Base-by-base conservation (phyloP, 2,329 filamentous ascomycete genomes). In the Trichoderma brevicompactum region DNA sequence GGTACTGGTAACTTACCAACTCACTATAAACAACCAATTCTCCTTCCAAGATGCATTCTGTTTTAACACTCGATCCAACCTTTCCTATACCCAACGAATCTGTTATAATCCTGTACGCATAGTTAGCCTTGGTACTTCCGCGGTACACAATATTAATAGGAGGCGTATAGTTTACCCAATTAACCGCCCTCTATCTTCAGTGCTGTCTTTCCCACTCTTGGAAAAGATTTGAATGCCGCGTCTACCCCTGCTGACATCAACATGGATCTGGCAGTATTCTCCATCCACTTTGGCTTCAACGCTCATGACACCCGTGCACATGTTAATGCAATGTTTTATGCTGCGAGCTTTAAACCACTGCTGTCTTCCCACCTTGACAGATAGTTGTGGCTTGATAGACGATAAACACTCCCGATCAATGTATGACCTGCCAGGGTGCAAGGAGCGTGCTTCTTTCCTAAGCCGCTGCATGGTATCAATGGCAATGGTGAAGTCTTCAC, bases 171-270 rank as follows among this genome's bases (percentile, higher is more conserved):
- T 79, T 70, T 73, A 85, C 83, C 73, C 73, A 68, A 91, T 87
- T 23, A 96, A 75, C 1, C 79, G 81, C 10, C 75, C 70, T 40
- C 90, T 85, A 74, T 96, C 93, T 59, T 79, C 73, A 0, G 92
- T 97, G 50, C 92, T 94, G 69, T 97, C 92, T 74, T 95, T 96
- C 65, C 93, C 92, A 71, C 92, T 95, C 74, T 97, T 97, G 9
- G 92, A 96, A 74, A 95, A 97, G 36, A 97, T 94, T 68, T 90
- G 89, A 34, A 96, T 87, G 54, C 82, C 84, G 1, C 83, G 73
- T 1, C 65, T 73, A 15, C 79, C 78, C 56, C 84, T 86, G 8
- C 79, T 79, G 7, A 91, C 78, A 72, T 96, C 87, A 44, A 97
- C 80, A 71, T 97, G 93, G 36, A 97, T 87, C 74, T 97, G 93